Base-by-base conservation (phyloP, 192 early-diverging fungal genomes). In the Gryganskiella cystojenkinii region DNA sequence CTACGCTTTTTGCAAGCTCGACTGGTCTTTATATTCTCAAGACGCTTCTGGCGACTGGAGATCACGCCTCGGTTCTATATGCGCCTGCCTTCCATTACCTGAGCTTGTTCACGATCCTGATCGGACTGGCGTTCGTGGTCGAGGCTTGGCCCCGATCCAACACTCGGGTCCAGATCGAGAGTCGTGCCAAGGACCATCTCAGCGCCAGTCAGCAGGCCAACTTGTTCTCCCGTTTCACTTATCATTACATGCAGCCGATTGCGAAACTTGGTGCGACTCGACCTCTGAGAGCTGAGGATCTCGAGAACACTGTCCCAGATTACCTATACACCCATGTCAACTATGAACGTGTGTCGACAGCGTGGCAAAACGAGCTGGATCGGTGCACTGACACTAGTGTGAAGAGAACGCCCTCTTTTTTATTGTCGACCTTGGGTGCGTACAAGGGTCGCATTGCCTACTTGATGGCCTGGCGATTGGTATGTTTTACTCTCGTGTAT, bases 121-220 rank as follows among this genome's bases (percentile, higher is more conserved):
- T 60, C 5, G 22, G 22, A 8, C 25, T 46, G 14, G 58, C 24
- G 14, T 45, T 60, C 30, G 43, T 60, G 1, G 27, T 60, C 58
- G 58, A 60, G 30, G 43, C 43, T 25, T 25, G 37, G 22, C 58
- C 58, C 3, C 35, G 58, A 5, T 22, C 9, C 15, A 25, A 60
- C 14, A 60, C 58, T 14, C 4, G 25, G 43, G 58, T 60, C 27
- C 58, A 60, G 15, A 60, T 60, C 58, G 58, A 35, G 37, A 60
- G 58, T 45, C 58, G 58, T 7, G 20, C 42, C 42, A 9, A 44
- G 25, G 58, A 60, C 3, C 35, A 60, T 27, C 42, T 60, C 24
- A 45, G 37, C 22, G n/a, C 42, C 25, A 37, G 25, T 25, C 40
- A 60, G 6, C 58, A 60, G 19, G 58, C 58, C 24, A 60, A 45